Base-by-base conservation (phyloP, 495 filamentous ascomycete genomes). In the Extremus antarcticus region DNA sequence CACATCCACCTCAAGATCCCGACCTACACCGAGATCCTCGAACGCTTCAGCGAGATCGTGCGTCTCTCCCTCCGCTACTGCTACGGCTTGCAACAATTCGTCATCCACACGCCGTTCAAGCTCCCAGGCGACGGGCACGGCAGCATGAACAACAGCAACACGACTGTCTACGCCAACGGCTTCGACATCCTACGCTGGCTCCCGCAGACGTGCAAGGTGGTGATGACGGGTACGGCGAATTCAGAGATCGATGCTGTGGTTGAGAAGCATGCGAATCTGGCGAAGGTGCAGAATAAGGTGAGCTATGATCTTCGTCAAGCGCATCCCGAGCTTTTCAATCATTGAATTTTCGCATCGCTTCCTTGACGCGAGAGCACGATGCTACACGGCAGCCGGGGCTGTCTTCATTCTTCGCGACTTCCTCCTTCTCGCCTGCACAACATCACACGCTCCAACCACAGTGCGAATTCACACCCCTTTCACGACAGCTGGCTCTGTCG, bases 101-200 rank as follows among this genome's bases (percentile, higher is more conserved):
- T 59, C n/a, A 66, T 70, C 51, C 43, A 53, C 21, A 49, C 67
- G 45, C 59, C 62, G 16, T 62, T 62, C 59, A 55, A 29, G 8
- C 47, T 58, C 17, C 59, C 55, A 15, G 35, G 55, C 20, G 57
- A 60, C 32, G 53, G 48, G 20, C 47, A 43, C 40, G 46, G 20
- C 17, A 24, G 53, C 43, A 25, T 23, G 46, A 24, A 10, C 17
- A 9, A 32, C n/a, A 24, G 21, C 8, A 43, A 47, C 1, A 25
- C 48, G 9, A 38, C 57, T 32, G 53, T 63, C 0, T 67, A 64
- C 49, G 60, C 63, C 38, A 68, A 64, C 47, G 63, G 62, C 13
- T 68, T 68, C 46, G 62, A 66, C 43, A 64, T 64, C 24, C 51
- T 69, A 24, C 41, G 65, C n/a, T 69, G 65, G 63, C 46, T 69